These are phyloP conservation scores for Naganishia vishniacii DNA, from an alignment of 768 basidiomycete genomes.

Conservation along the genomic window DNA sequence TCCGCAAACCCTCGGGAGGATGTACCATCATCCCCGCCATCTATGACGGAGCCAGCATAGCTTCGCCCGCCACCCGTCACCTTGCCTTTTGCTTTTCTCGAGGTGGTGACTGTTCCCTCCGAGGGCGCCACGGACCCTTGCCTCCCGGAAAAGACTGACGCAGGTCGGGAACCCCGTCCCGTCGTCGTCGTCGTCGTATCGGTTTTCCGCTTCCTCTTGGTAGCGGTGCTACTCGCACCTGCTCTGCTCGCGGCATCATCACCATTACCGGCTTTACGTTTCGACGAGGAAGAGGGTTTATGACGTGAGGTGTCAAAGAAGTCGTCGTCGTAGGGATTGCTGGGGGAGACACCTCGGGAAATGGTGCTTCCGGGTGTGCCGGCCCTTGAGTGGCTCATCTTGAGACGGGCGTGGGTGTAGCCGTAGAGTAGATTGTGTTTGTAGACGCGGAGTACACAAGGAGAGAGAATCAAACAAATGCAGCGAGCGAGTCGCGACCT, in stretches of 20 bases:
- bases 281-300: too few species aligned
- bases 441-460: too few species aligned
- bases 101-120: background rate
- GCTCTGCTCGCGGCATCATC: slow-evolving; percentile 8
- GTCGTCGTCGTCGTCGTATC: background rate
- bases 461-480: too few species aligned
- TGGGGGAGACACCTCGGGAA: slow-evolving; percentile 16
- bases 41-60: slow-evolving; percentile 4
- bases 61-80: slow-evolving; percentile 2
- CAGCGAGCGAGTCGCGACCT: background rate
- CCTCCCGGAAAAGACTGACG: slow-evolving; percentile 12
- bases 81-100: background rate
- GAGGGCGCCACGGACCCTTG: slow-evolving; percentile 9
- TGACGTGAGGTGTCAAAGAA: background rate
- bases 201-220: background rate
- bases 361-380: slow-evolving; percentile 2
- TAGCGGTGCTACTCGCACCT: slow-evolving; percentile 1
- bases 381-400: slow-evolving; percentile 15
- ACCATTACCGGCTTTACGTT: slow-evolving; percentile 6
- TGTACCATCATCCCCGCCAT: slow-evolving; percentile 3
- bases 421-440: too few species aligned
- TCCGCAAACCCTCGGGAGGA: slow-evolving; percentile 5
- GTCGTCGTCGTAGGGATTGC: slow-evolving; percentile 19
- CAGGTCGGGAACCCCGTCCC: slow-evolving; percentile 2
- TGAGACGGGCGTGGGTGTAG: background rate